A percentile compares a stretch with the other conserved stretches of the same genome.
These are phyloP conservation scores for Vairimorpha ceranae DNA, from an alignment of 371 early-diverging fungal genomes.

Conservation along the genomic window DNA sequence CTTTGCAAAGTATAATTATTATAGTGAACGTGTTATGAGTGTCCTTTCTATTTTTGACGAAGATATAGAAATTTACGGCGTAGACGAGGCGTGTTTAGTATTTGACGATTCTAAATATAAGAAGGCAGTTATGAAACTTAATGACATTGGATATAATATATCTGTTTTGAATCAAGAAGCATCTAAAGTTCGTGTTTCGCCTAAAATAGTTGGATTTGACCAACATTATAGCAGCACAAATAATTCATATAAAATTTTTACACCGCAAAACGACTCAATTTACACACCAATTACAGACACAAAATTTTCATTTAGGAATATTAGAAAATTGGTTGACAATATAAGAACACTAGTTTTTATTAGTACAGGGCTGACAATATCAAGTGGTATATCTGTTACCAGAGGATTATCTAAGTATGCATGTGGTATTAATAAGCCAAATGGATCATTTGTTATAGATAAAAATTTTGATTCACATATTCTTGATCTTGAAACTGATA, in stretches of 20 bases:
- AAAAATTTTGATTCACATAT: conserved; percentile 29
- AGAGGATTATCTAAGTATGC: conserved; percentile 45
- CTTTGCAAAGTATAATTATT: conserved; percentile 70
- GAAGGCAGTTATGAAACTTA: conserved; percentile 14
- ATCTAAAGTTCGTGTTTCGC: neutral
- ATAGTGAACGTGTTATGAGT: conserved; percentile 39
- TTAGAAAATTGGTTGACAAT: conserved; percentile 13
- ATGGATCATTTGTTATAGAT: conserved; percentile 30
- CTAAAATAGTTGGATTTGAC: no score
- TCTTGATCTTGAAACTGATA: conserved; percentile 21
- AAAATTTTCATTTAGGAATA: conserved; percentile 3
- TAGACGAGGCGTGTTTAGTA: conserved; percentile 48
- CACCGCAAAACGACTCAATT: neutral
- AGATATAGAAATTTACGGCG: conserved; percentile 51
- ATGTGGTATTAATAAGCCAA: conserved; percentile 51
- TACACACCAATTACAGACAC: neutral
- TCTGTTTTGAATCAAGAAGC: neutral
- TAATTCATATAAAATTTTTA: neutral
- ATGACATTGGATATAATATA: neutral
- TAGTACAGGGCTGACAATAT: conserved; percentile 43
- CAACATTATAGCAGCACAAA: no score
- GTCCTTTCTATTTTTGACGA: conserved; percentile 35
- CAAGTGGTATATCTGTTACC: conserved; percentile 48
- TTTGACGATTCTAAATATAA: conserved; percentile 35
- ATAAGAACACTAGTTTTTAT: conserved; percentile 34